Percentiles rank a stretch among this genome's conserved stretches.
Evolutionary conservation across 2,329 filamentous ascomycete species (phyloP).

Genomic region (Aspergillus versicolor): DNA sequence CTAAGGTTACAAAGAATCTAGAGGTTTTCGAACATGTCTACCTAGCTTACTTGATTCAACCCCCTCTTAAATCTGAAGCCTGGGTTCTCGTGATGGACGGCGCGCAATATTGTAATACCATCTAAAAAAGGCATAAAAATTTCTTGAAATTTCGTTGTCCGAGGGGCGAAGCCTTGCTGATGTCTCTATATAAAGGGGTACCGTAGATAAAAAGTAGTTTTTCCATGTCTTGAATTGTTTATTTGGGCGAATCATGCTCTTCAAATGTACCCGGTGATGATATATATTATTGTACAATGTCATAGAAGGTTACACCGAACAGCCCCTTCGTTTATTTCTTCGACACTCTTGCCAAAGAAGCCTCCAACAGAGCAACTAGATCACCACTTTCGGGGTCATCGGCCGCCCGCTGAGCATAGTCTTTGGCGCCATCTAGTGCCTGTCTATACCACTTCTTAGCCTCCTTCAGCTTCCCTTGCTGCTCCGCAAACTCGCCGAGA

Average conservation of each 20-base stretch:
- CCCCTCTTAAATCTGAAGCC: conserved; percentile 29
- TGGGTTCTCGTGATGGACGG: conserved; percentile 33
- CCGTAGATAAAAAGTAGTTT: neutral
- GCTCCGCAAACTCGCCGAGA: conserved; percentile 77
- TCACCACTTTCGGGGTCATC: neutral
- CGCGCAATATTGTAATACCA: conserved; percentile 44
- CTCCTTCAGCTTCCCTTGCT: conserved; percentile 64
- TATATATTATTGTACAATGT: conserved; percentile 5
- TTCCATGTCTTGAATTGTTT: neutral
- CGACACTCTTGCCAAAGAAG: conserved; percentile 29
- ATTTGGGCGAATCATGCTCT: neutral
- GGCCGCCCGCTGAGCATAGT: conserved; percentile 38
- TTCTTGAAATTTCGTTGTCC: conserved; percentile 12
- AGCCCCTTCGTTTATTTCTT: conserved; percentile 13
- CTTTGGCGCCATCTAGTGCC: conserved; percentile 59
- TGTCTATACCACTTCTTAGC: conserved; percentile 70
- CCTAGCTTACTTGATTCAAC: conserved; percentile 36
- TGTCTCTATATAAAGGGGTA: neutral
- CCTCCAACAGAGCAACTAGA: neutral
- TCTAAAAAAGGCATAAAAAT: conserved; percentile 20
- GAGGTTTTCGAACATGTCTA: conserved; percentile 36
- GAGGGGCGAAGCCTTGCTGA: neutral
- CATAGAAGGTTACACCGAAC: neutral
- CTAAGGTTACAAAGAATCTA: conserved; percentile 4
- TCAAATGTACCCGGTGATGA: neutral